phyloP scores from a whole-genome alignment of 139 green algal genomes.

The Tetratostichococcus sp. region DNA sequence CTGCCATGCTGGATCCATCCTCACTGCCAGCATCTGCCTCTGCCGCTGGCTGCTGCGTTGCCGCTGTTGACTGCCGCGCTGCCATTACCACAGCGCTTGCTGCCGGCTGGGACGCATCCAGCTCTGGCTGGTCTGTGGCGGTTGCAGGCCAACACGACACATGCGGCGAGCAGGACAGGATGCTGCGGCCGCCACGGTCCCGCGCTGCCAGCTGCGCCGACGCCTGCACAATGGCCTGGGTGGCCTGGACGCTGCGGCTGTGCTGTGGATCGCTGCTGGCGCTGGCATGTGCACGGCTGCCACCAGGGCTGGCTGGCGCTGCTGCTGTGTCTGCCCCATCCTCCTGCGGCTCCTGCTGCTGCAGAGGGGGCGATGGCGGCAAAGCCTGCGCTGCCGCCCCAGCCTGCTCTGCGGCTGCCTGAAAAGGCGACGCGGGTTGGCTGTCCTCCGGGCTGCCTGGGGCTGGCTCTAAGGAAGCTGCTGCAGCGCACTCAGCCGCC shows the following conservation, averaged over 20 bases:
- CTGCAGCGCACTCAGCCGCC: constrained; percentile 10
- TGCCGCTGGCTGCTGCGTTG: background rate
- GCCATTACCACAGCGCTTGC: background rate
- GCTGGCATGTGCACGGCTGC: background rate
- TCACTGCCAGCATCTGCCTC: background rate
- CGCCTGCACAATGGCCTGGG: background rate
- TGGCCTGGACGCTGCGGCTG: background rate
- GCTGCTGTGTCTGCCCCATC: no score
- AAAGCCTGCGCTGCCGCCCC: no score
- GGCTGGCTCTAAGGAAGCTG: background rate
- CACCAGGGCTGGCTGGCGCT: no score
- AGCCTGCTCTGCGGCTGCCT: background rate
- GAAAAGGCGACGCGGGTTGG: background rate
- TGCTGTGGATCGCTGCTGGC: no score
- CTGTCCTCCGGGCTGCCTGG: background rate
- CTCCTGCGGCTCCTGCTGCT: background rate
- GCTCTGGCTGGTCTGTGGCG: background rate
- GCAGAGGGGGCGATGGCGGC: no score
- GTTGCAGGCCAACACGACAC: constrained; percentile 7
- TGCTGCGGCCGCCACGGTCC: constrained; percentile 1
- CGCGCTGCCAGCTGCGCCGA: constrained; percentile 9
- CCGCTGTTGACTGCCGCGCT: background rate
- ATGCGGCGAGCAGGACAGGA: constrained; percentile 39
- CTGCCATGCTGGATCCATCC: background rate
- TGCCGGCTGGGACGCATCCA: background rate